A percentile compares a stretch with the other conserved stretches of the same genome.
phyloP scores from a whole-genome alignment of 495 filamentous ascomycete species.

The Xylaria grammica region DNA sequence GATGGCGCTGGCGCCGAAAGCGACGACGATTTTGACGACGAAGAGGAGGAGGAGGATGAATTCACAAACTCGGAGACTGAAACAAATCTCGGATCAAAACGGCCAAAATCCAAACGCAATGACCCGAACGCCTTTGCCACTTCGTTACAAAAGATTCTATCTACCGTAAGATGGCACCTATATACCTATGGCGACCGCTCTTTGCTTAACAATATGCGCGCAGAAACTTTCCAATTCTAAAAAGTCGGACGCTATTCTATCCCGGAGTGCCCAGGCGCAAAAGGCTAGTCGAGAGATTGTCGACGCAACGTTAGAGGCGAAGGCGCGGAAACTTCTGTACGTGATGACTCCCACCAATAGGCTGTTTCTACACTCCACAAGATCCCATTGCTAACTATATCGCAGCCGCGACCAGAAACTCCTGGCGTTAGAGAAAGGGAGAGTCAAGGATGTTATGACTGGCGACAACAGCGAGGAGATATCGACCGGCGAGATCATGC shows the following conservation, averaged over 20 bases:
- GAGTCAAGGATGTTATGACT: slow-evolving; percentile 80
- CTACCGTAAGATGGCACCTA: slow-evolving; percentile 47
- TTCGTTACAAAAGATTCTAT: slow-evolving; percentile 88
- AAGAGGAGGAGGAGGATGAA: slow-evolving; percentile 40
- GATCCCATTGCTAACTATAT: not conserved
- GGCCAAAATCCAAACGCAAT: slow-evolving; percentile 74
- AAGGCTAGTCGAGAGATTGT: slow-evolving; percentile 67
- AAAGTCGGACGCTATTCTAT: slow-evolving; percentile 85
- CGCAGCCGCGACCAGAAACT: slow-evolving; percentile 83
- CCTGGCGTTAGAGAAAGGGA: slow-evolving; percentile 80
- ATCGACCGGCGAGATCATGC: slow-evolving; percentile 63
- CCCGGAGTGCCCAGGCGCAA: slow-evolving; percentile 72
- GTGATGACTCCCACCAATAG: not conserved
- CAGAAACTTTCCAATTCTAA: slow-evolving; percentile 77
- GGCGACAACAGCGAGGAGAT: slow-evolving; percentile 51
- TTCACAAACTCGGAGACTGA: slow-evolving; percentile 36
- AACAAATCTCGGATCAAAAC: slow-evolving; percentile 43
- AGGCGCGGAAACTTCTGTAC: slow-evolving; percentile 62
- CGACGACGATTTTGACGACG: slow-evolving; percentile 27
- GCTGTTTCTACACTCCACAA: not conserved
- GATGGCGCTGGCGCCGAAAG: slow-evolving; percentile 28
- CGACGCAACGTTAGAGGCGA: slow-evolving; percentile 77
- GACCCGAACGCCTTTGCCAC: slow-evolving; percentile 89
- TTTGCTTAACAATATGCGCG: not conserved
- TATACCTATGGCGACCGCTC: not conserved